A percentile compares a stretch with the other conserved stretches of the same genome.
Evolutionary conservation across 306 rosid species (phyloP).

Genomic region (Vigna reflexopilosa): DNA sequence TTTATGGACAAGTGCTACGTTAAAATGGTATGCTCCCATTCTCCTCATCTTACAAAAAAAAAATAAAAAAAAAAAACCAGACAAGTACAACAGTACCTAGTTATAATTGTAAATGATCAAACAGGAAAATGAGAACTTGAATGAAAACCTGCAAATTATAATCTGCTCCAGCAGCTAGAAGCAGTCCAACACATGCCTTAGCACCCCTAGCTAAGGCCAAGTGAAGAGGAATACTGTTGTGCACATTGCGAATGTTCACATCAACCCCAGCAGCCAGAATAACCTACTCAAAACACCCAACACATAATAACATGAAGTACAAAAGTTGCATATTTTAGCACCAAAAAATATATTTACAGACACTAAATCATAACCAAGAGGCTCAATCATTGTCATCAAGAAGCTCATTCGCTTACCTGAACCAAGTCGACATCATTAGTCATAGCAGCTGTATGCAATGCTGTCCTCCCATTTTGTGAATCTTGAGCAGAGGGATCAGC

Average conservation of each 20-base stretch:
- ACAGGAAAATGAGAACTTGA: conserved; percentile 32
- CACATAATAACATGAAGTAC: conserved; percentile 5
- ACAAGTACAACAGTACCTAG: neutral
- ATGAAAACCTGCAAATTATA: conserved; percentile 85
- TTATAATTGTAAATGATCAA: conserved; percentile 8
- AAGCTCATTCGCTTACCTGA: conserved; percentile 58
- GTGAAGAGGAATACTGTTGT: conserved; percentile 95
- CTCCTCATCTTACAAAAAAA: neutral
- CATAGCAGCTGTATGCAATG: conserved; percentile 95
- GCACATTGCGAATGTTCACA: conserved; percentile 91
- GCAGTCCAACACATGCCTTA: conserved; percentile 90
- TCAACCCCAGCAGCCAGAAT: conserved; percentile 91
- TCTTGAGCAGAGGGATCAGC: conserved; percentile 95
- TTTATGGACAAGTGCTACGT: neutral
- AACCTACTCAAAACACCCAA: conserved; percentile 63
- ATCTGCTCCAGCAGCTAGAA: conserved; percentile 88
- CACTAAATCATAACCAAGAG: conserved; percentile 3
- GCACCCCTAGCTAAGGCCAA: conserved; percentile 98
- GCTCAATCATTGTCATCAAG: neutral
- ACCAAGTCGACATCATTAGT: conserved; percentile 88
- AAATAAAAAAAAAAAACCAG: no score
- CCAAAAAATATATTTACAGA: conserved; percentile 33
- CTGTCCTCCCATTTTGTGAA: conserved; percentile 90
- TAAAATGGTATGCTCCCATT: neutral
- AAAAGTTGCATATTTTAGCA: conserved; percentile 19